Evolutionary conservation across 108 stramenopile genomes (phyloP).

Genomic region (Parmales sp.): DNA sequence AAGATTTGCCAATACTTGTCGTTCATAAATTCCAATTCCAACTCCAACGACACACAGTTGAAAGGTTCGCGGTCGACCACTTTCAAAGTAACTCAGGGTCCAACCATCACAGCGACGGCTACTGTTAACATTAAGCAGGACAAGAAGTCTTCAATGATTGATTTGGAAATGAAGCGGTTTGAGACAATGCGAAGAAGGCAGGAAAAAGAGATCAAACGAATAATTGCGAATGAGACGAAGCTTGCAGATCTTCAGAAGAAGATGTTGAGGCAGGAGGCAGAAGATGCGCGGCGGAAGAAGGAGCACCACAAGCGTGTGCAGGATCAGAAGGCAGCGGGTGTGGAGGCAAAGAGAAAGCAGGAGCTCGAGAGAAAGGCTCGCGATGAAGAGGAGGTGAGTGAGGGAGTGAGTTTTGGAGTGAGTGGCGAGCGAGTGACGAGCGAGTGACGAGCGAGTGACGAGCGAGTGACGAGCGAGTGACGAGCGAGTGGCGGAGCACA

Average conservation of each 20-base stretch:
- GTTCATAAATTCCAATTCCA: background rate
- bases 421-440: background rate
- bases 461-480: background rate
- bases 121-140: background rate
- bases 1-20: background rate
- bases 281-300: background rate
- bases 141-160: background rate
- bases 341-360: conserved; percentile 5
- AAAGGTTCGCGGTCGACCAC: background rate
- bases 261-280: background rate
- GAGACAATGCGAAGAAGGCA: conserved; percentile 1
- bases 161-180: background rate
- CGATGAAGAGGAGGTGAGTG: background rate
- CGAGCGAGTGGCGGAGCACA: background rate
- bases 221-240: background rate
- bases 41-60: background rate
- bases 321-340: background rate
- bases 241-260: conserved; percentile 6
- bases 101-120: background rate
- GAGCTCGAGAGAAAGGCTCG: background rate
- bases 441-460: background rate
- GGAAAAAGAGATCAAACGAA: conserved; percentile 4
- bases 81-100: background rate
- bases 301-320: conserved; percentile 8
- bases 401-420: too few species aligned